These are phyloP conservation scores for Sphaerulina populicola DNA, from an alignment of 2,329 filamentous ascomycete species.

Conservation along the genomic window DNA sequence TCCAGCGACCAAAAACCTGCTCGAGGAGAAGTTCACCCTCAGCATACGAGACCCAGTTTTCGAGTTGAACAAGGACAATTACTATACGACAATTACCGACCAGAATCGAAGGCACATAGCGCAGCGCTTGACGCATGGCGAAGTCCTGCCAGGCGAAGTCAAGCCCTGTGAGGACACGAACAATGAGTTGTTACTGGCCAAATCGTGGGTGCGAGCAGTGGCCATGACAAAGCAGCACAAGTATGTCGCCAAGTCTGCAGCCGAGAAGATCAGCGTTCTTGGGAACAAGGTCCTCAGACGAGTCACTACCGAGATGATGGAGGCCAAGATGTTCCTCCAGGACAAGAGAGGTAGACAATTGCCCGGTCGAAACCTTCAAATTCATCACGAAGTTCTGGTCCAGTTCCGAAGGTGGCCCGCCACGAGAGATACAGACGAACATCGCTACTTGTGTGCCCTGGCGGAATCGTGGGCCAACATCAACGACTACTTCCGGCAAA, in stretches of 20 bases:
- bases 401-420: conserved; percentile 50
- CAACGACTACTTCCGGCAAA: conserved; percentile 31
- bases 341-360: conserved; percentile 52
- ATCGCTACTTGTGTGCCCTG: conserved; percentile 23
- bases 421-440: conserved; percentile 20
- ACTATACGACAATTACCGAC: conserved; percentile 19
- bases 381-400: conserved; percentile 52
- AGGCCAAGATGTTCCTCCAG: conserved; percentile 50
- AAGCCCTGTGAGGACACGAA: conserved; percentile 12
- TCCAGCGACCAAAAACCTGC: conserved; percentile 10
- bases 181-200: conserved; percentile 27
- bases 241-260: conserved; percentile 36
- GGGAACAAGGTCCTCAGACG: conserved; percentile 33
- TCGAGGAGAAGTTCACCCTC: conserved; percentile 15
- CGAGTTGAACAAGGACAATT: conserved; percentile 16
- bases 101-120: conserved; percentile 18
- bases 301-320: conserved; percentile 50
- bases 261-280: conserved; percentile 35
- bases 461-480: conserved; percentile 22
- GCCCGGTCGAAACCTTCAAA: conserved; percentile 54
- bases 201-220: conserved; percentile 42
- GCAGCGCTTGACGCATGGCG: conserved; percentile 14
- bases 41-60: conserved; percentile 9
- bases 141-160: conserved; percentile 7
- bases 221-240: conserved; percentile 36